Evolutionary conservation across 176 grass and related monocot genomes (phyloP).

Genomic region (Cocos nucifera): DNA sequence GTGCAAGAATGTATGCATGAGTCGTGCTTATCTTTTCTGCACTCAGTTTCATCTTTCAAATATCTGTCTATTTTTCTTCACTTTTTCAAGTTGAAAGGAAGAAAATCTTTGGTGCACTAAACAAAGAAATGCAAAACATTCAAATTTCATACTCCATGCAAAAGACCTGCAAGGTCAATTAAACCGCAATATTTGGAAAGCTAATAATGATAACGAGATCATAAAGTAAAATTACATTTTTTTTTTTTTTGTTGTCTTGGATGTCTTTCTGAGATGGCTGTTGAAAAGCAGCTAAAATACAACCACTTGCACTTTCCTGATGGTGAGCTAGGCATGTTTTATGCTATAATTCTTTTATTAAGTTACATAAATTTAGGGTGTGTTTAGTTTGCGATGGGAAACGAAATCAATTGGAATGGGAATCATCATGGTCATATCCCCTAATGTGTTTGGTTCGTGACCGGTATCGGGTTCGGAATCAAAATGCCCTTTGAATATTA

Average conservation of each 20-base stretch:
- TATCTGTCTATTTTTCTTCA: constrained; percentile 38
- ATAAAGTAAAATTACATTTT: constrained; percentile 1
- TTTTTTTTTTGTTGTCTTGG: no score
- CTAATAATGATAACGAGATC: background rate
- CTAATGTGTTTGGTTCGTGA: no score
- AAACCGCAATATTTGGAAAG: no score
- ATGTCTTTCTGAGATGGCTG: background rate
- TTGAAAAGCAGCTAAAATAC: background rate
- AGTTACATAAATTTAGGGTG: no score
- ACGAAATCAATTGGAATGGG: no score
- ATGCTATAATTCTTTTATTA: background rate
- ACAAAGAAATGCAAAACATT: constrained; percentile 46
- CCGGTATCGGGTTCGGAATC: no score
- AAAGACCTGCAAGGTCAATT: background rate
- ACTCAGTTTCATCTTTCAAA: constrained; percentile 16
- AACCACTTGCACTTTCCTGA: background rate
- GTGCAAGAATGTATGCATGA: constrained; percentile 50
- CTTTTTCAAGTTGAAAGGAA: constrained; percentile 74
- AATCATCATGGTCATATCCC: no score
- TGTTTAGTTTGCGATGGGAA: no score
- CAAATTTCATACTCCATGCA: constrained; percentile 30
- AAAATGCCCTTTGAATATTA: no score
- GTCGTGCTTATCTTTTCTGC: constrained; percentile 29
- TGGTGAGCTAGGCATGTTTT: background rate
- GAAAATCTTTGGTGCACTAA: constrained; percentile 88